These are phyloP conservation scores for Ogataea saltuana DNA, from an alignment of 805 yeast genomes.

Conservation along the genomic window DNA sequence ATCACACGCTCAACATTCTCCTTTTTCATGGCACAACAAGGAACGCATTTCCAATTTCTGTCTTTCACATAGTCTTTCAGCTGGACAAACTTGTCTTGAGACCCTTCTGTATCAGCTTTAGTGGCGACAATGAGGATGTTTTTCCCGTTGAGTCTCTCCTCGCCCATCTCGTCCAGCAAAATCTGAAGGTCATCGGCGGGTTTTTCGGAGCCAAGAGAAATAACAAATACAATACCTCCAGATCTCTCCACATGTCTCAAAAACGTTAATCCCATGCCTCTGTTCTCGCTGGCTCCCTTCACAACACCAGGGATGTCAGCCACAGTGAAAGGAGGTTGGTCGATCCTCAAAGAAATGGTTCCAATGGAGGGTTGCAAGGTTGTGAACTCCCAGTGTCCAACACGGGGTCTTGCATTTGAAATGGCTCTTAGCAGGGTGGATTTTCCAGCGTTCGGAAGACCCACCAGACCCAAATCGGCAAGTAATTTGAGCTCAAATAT, in stretches of 20 bases:
- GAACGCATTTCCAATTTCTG: constrained; percentile 67
- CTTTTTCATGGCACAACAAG: constrained; percentile 76
- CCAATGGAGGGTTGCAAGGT: constrained; percentile 92
- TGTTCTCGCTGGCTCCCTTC: constrained; percentile 79
- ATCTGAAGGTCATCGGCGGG: constrained; percentile 68
- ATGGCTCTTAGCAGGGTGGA: constrained; percentile 85
- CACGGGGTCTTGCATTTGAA: constrained; percentile 83
- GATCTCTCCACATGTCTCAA: constrained; percentile 91
- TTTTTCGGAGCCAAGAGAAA: constrained; percentile 66
- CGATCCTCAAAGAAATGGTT: constrained; percentile 69
- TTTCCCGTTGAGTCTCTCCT: constrained; percentile 57
- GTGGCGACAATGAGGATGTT: constrained; percentile 80
- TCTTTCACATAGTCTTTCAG: constrained; percentile 48
- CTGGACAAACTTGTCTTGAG: constrained; percentile 47
- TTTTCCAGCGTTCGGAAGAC: constrained; percentile 96
- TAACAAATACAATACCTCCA: constrained; percentile 83
- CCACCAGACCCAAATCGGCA: constrained; percentile 93
- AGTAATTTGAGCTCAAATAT: constrained; percentile 81
- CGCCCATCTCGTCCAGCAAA: constrained; percentile 71
- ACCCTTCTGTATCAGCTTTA: constrained; percentile 78
- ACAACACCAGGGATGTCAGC: constrained; percentile 98
- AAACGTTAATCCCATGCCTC: constrained; percentile 93
- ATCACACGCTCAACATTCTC: constrained; percentile 75
- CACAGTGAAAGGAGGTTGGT: constrained; percentile 75
- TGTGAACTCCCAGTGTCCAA: constrained; percentile 97